Evolutionary conservation across 805 yeast genomes (phyloP), one percentile per base, ranked within the genome.

Genomic region (Yamadazyma akitaensis): DNA sequence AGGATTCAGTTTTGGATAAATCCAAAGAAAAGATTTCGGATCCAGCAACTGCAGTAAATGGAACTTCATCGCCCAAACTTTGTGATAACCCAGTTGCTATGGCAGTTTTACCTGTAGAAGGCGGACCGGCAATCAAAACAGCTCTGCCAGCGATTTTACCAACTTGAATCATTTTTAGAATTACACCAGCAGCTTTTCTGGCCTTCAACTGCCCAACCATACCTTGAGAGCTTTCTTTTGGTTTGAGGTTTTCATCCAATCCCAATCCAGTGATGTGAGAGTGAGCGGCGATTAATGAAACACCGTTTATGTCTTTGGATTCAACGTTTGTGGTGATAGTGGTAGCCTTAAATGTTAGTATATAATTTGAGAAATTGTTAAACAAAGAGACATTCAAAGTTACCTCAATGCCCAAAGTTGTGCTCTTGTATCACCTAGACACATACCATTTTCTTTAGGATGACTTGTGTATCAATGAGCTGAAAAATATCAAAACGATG

Each of bases 41-140:
- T 3, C 97, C 99, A 9, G 96, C 92, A 64, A 94, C 78, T 9
- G 96, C 89, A 35, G 97, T 92, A 67, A 94, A 94, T 34, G 99
- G 99, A 49, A 94, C 97, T 52, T 84, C 89, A 12, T 71, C 59
- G 28, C 87, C 87, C 55, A 86, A 72, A 43, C 80, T 82, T 62
- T 85, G 91, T 2, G 90, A 77, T 35, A 86, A 75, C 14, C 97
- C 99, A 85, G 90, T 86, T 12, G 99, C 99, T 58, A 94, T 80
- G 33, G 99, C 99, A 2, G 99, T 94, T 67, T 94, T 94, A 67
- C 99, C 99, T 0, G 99, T 94, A 12, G 96, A 88, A 25, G 99
- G 99, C 10, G 98, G 98, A 35, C 99, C 99, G 0, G 99, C 98
- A 50, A 94, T 77, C 52, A 94, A 70, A 17, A 91, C 94, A 1